Conservation (phyloP, 2,329 filamentous ascomycete species). For the Graphilbum sp. region DNA sequence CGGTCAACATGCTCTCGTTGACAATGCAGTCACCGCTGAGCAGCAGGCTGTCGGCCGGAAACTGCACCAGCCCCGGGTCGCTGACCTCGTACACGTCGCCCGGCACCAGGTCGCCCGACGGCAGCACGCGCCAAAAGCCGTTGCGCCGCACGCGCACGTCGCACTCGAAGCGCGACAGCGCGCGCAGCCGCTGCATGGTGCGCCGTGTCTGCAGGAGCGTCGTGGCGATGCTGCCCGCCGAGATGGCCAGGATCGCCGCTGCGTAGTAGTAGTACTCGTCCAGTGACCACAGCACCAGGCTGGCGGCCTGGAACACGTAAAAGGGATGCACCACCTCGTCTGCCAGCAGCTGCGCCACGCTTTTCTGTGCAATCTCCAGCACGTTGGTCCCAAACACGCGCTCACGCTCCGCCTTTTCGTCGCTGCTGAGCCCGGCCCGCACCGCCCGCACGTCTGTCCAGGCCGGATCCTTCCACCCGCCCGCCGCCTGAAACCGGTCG, state of each 20-base stretch:
- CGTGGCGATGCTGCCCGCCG: conserved; percentile 75
- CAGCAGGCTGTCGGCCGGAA: conserved; percentile 83
- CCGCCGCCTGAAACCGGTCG: conserved; percentile 76
- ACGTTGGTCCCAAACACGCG: conserved; percentile 78
- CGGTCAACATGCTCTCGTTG: conserved; percentile 97
- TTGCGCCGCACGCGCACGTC: conserved; percentile 85
- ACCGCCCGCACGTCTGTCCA: conserved; percentile 70
- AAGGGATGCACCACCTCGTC: conserved; percentile 97
- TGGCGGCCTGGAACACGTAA: conserved; percentile 95
- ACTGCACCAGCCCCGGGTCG: conserved; percentile 72
- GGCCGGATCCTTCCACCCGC: conserved; percentile 82
- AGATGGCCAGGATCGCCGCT: conserved; percentile 86
- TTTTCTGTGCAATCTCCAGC: conserved; percentile 88
- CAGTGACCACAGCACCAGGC: conserved; percentile 82
- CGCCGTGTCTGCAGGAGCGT: conserved; percentile 82
- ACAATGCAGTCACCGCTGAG: conserved; percentile 93
- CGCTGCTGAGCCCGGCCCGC: conserved; percentile 66
- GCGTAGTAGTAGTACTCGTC: conserved; percentile 98
- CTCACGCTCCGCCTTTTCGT: conserved; percentile 71
- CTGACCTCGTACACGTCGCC: conserved; percentile 96
- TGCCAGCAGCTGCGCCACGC: conserved; percentile 62
- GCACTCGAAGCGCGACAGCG: conserved; percentile 90
- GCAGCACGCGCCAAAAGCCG: conserved; percentile 85
- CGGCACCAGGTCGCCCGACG: conserved; percentile 77
- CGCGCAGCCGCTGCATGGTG: conserved; percentile 79